Conservation (phyloP, 805 yeast species). For the Lipomyces mesembrius region DNA sequence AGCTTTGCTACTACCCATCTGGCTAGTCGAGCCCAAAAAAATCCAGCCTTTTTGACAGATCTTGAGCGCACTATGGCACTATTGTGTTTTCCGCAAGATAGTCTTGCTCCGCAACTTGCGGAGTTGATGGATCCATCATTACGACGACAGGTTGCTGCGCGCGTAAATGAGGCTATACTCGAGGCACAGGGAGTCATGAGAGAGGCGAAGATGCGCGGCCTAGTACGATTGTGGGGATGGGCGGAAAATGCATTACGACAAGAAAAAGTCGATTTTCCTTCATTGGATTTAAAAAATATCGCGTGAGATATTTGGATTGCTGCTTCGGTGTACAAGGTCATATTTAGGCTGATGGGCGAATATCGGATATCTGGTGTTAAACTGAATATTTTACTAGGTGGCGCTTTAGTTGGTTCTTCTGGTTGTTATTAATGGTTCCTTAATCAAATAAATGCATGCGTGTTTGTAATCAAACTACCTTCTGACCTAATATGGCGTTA, state of each 20-base stretch:
- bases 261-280: constrained; percentile 28
- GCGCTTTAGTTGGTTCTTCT: not conserved
- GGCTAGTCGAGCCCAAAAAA: constrained; percentile 62
- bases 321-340: not conserved
- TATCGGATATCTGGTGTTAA: constrained; percentile 2
- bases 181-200: constrained; percentile 46
- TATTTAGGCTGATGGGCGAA: constrained; percentile 5
- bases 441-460: not conserved
- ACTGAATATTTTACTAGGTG: not conserved
- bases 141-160: constrained; percentile 66
- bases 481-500: no score
- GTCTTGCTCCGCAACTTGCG: constrained; percentile 52
- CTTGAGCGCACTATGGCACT: constrained; percentile 85
- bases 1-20: constrained; percentile 51
- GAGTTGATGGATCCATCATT: constrained; percentile 62
- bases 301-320: constrained; percentile 1
- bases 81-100: constrained; percentile 54
- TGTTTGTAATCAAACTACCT: no score
- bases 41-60: constrained; percentile 63
- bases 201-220: constrained; percentile 53
- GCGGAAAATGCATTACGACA: constrained; percentile 55
- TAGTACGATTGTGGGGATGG: constrained; percentile 67
- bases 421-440: not conserved
- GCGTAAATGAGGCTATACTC: constrained; percentile 71
- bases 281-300: constrained; percentile 19